Evolutionary conservation across 2,329 filamentous ascomycete genomes (phyloP), one percentile per base, ranked within the genome.

Genomic region (Xylaria sp.): DNA sequence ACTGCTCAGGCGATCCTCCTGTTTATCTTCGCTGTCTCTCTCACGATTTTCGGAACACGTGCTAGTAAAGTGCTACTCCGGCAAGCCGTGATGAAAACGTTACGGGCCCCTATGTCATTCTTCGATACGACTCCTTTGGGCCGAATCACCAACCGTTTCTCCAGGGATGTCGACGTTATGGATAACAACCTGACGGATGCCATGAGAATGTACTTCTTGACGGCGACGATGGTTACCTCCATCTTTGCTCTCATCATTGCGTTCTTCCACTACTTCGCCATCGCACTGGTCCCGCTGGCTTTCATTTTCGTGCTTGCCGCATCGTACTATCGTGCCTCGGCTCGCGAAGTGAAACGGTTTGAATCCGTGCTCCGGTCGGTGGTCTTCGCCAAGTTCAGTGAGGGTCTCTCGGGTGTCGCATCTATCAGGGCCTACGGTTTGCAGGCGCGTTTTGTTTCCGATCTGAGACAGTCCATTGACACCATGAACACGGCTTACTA

Each of bases 121-220:
- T 97, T 97, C 76, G 94, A 99, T 69, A 97, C 94, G 0, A 97
- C 94, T 0, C 94, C 94, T 0, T 82, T 97, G 1, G 94, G 94
- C 18, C 88, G 93, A 44, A 97, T 97, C 72, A 96, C 92, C 19
- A 97, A 97, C 73, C 90, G 94, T 13, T 97, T 97, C 76, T 95
- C 91, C 37, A 89, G 93, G 67, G 94, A 99, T 70, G 90, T 97
- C 47, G 91, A 97, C 70, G 91, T 94, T 59, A 95, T 97, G 91
- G 94, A 97, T 76, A 96, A 96, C 73, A 91, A 87, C 59, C 77
- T 97, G 49, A 89, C 89, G 0, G 93, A 97, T 68, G 88, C 91
- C 2, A 91, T 97, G 75, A 86, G 93, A 65, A 96, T 97, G 86
- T 97, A 93, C 77, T 88, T 92, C 68, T 78, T 97, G 67, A 96